Evolutionary conservation across 257 asterid genomes (phyloP).

Genomic region (Nyctanthes arbortristis): DNA sequence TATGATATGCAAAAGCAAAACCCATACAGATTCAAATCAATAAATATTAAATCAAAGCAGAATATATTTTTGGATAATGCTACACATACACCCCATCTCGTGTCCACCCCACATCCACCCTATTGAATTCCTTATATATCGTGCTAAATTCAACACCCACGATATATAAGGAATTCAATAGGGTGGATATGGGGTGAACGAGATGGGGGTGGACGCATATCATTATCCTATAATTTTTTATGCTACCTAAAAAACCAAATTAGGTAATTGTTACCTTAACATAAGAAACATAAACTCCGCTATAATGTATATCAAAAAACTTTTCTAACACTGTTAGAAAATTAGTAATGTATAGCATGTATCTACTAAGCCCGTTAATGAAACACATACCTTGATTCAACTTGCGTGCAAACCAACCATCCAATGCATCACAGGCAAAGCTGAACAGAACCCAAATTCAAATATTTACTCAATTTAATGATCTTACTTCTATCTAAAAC

Average conservation of each 20-base stretch:
- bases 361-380: neutral
- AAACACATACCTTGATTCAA: conserved; percentile 85
- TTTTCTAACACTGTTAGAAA: too few species aligned
- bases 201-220: too few species aligned
- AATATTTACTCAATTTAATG: conserved; percentile 19
- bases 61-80: too few species aligned
- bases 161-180: too few species aligned
- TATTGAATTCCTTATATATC: too few species aligned
- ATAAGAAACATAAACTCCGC: neutral
- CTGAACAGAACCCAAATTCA: conserved; percentile 35
- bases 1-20: too few species aligned
- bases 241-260: neutral
- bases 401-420: conserved; percentile 97
- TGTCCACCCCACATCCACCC: too few species aligned
- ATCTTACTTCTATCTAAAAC: conserved; percentile 15
- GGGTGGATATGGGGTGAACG: too few species aligned
- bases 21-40: conserved; percentile 4
- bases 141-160: too few species aligned
- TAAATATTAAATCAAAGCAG: conserved; percentile 6
- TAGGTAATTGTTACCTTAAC: neutral
- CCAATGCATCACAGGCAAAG: conserved; percentile 96
- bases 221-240: too few species aligned
- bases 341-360: neutral
- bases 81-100: too few species aligned
- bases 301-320: too few species aligned